A percentile compares a stretch with the other conserved stretches of the same genome.
Conservation (phyloP, 495 filamentous ascomycete genomes). For the Trichoderma asperelloides region DNA sequence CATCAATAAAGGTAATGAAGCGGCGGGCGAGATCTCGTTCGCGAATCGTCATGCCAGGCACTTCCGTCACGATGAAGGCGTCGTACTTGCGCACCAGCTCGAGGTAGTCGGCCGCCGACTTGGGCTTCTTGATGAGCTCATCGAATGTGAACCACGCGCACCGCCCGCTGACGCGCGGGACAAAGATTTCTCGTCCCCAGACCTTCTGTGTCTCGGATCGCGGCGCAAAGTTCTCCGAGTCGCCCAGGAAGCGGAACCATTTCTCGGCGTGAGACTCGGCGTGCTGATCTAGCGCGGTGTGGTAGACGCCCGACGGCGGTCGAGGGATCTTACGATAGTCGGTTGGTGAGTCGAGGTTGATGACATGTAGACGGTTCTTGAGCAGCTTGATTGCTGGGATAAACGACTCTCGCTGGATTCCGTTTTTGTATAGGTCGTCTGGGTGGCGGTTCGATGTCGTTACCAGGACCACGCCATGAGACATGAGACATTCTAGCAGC, state of each 20-base stretch:
- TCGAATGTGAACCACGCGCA: slow-evolving; percentile 86
- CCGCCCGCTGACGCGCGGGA: slow-evolving; percentile 77
- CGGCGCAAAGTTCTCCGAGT: slow-evolving; percentile 61
- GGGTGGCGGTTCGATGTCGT: slow-evolving; percentile 97
- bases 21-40: slow-evolving; percentile 82
- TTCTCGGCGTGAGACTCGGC: slow-evolving; percentile 75
- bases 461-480: slow-evolving; percentile 89
- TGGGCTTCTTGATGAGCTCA: slow-evolving; percentile 79
- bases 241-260: slow-evolving; percentile 91
- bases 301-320: slow-evolving; percentile 87
- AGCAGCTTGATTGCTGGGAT: slow-evolving; percentile 92
- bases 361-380: slow-evolving; percentile 69
- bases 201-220: slow-evolving; percentile 71
- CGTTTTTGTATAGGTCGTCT: slow-evolving; percentile 93
- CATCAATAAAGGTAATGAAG: slow-evolving; percentile 97
- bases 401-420: slow-evolving; percentile 91
- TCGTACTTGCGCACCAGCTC: slow-evolving; percentile 90
- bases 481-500: slow-evolving; percentile 82
- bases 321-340: slow-evolving; percentile 96
- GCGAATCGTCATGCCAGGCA: slow-evolving; percentile 81
- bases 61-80: slow-evolving; percentile 81
- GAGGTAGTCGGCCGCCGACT: slow-evolving; percentile 87
- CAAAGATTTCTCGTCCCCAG: slow-evolving; percentile 85
- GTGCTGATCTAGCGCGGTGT: slow-evolving; percentile 66
- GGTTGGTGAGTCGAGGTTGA: slow-evolving; percentile 90